These are phyloP conservation scores for Fomitopsis betulina DNA, from an alignment of 1,284 basidiomycete species.

Conservation along the genomic window DNA sequence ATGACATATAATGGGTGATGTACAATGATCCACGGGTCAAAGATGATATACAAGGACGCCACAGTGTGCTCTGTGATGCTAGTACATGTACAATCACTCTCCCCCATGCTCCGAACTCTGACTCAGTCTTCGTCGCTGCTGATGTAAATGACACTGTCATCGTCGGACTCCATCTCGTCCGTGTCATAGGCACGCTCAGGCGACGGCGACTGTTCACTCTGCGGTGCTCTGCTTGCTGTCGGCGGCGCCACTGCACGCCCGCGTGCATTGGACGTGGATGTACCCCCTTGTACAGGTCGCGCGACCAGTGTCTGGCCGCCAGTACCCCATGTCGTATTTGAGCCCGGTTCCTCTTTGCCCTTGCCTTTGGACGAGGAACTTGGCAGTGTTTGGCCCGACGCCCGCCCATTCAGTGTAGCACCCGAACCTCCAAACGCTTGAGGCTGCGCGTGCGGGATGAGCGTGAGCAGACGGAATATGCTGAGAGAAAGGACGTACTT, in stretches of 20 bases:
- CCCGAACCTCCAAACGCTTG: conserved; percentile 87
- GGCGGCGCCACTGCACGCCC: not conserved
- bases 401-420: conserved; percentile 70
- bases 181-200: conserved; percentile 46
- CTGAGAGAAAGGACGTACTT: conserved; percentile 12
- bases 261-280: not conserved
- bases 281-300: conserved; percentile 11
- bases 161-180: conserved; percentile 60
- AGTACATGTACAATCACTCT: not conserved
- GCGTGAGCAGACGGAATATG: not conserved
- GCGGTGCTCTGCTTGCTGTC: conserved; percentile 28
- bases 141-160: conserved; percentile 67
- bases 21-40: not conserved
- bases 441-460: conserved; percentile 27
- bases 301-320: conserved; percentile 53
- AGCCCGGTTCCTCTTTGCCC: conserved; percentile 39
- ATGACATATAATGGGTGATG: not conserved
- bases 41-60: not conserved
- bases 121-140: conserved; percentile 67
- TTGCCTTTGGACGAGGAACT: conserved; percentile 44
- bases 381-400: conserved; percentile 15
- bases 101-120: not conserved
- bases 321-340: conserved; percentile 42
- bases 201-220: conserved; percentile 52
- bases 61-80: not conserved